Evolutionary conservation across 2,329 filamentous ascomycete species (phyloP), one percentile per base, ranked within the genome.

Genomic region (Penicillium polonicum): DNA sequence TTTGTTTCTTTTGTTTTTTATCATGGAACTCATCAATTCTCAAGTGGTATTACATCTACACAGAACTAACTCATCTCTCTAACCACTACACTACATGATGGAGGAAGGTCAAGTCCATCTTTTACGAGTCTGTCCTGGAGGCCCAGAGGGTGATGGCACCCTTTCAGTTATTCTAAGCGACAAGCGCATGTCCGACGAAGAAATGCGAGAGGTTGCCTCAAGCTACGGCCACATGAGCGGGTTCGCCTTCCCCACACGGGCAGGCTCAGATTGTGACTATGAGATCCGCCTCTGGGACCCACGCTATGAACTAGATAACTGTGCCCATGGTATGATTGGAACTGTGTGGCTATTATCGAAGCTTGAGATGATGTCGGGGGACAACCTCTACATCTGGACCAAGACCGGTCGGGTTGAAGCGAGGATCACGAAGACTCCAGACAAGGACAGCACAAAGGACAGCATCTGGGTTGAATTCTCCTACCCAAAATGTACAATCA

Each of bases 281-380:
- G 46, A 38, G 36, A 25, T 43, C 19, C 53, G 39, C n/a, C 10
- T 36, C 15, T 56, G 29, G 29, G n/a, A 19, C 5, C 12, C 29
- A 21, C 12, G 7, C 9, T 15, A 31, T 5, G 46, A 49, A n/a
- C 7, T 36, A 49, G 17, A 39, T 8, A 51, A n/a, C 12, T 43
- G 21, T 9, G 21, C 15, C 13, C 58, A 58, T 48, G 57, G 52
- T 19, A 63, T 53, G 2, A 44, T 63, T 2, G 59, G 62, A 12
- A 51, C 60, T 3, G 36, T 61, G n/a, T 65, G 56, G 62, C 17
- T 62, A 12, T 31, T 64, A 21, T 39, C 58, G 6, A 38, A 56
- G n/a, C 50, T 62, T 7, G 48, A 35, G 4, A 5, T 52, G 33
- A 5, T 64, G 13, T 25, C 42, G 1, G 10, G 25, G 17, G 13